Conservation (phyloP, 1,284 basidiomycete species). For the Tylopilus sp. region DNA sequence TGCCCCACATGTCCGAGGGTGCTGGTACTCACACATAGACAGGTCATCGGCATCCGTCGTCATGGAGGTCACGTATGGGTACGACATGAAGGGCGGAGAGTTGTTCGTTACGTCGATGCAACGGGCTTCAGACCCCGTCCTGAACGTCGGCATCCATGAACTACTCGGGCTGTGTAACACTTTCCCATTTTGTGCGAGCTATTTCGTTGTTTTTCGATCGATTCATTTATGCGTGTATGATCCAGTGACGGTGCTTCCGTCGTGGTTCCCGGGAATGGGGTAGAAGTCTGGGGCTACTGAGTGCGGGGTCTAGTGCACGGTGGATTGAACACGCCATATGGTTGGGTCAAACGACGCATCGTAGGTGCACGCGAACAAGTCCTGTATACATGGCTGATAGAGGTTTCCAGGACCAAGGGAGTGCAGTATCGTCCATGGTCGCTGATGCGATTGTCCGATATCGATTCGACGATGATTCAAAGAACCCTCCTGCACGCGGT, state of each 20-base stretch:
- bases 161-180: conserved; percentile 1
- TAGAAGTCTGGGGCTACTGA: conserved; percentile 14
- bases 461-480: conserved; percentile 6
- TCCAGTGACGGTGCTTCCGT: conserved; percentile 8
- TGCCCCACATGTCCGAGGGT: too few relatives aligned
- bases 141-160: neutral
- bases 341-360: conserved; percentile 12
- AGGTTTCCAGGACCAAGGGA: conserved; percentile 12
- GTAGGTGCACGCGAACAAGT: conserved; percentile 4
- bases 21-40: neutral
- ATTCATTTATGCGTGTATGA: neutral
- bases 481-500: conserved; percentile 6
- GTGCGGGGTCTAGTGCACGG: conserved; percentile 8
- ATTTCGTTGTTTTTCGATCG: neutral
- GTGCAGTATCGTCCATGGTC: conserved; percentile 16
- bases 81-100: conserved; percentile 7
- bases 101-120: conserved; percentile 9
- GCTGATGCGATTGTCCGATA: conserved; percentile 14
- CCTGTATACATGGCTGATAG: conserved; percentile 1
- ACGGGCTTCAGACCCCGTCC: conserved; percentile 4
- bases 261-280: conserved; percentile 17
- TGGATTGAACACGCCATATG: conserved; percentile 15
- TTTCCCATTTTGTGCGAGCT: conserved; percentile 16
- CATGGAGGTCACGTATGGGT: conserved; percentile 20
- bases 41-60: conserved; percentile 18